A percentile compares a stretch with the other conserved stretches of the same genome.
These are phyloP conservation scores for Panicum hallii DNA, from an alignment of 202 grass and related monocot species.

Conservation along the genomic window DNA sequence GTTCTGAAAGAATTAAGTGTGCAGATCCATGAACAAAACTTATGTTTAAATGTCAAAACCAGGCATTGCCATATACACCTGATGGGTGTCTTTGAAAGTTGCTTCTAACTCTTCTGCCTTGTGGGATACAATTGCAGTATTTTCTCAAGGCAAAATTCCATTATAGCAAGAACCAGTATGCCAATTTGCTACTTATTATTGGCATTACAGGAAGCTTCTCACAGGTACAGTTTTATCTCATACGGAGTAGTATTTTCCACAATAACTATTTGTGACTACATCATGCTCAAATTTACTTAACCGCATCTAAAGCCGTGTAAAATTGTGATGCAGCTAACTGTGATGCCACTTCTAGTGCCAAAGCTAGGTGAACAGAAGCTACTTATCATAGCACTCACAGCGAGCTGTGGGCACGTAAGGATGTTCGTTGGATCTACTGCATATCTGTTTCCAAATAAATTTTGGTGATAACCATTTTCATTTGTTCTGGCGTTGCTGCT, in stretches of 20 bases:
- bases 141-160: conserved; percentile 90
- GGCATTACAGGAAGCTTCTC: conserved; percentile 75
- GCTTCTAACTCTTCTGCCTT: neutral
- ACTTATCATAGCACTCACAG: conserved; percentile 66
- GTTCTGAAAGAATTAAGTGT: conserved; percentile 22
- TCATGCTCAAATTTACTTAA: conserved; percentile 5
- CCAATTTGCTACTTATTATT: conserved; percentile 77
- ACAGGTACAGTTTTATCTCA: conserved; percentile 56
- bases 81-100: neutral
- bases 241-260: neutral
- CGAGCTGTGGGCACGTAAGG: conserved; percentile 73
- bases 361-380: conserved; percentile 76
- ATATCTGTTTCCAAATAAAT: conserved; percentile 30
- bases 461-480: conserved; percentile 18
- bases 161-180: conserved; percentile 84
- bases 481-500: conserved; percentile 41
- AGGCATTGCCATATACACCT: neutral
- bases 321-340: conserved; percentile 59
- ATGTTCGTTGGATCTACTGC: conserved; percentile 22
- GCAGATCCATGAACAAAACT: conserved; percentile 20
- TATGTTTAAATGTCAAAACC: neutral
- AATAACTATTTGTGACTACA: neutral
- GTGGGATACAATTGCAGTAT: conserved; percentile 57
- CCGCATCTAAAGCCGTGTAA: conserved; percentile 17
- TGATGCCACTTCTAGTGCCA: conserved; percentile 84